Base-by-base conservation (phyloP, 805 yeast genomes). In the Hanseniaspora mollemarum region DNA sequence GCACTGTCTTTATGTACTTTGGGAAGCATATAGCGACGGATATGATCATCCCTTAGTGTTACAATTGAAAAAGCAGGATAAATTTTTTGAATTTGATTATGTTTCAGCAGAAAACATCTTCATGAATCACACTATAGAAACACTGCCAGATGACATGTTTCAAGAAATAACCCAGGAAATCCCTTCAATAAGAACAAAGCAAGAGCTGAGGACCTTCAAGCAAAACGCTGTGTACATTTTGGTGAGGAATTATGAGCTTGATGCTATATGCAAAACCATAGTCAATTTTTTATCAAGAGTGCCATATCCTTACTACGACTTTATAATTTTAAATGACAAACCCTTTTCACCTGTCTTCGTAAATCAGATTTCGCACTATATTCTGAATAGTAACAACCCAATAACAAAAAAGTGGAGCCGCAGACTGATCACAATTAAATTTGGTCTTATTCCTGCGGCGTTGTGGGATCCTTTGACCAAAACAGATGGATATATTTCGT, bases 291-390 rank as follows among this genome's bases (percentile, higher is more conserved):
- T 29, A 6, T 13, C 26, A 13, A 31, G 45, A 13, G 45, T 40
- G 2, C 18, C 33, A 5, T 29, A 31, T 26, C 32, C 46, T 15
- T 45, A 78, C 51, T 84, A 84, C 59, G 82, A 83, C 45, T 83
- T 88, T 87, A 81, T 84, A 4, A 83, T 84, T 60, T 62, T 84
- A 56, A 84, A 84, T 60, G 90, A 84, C 62, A 81, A 75, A 43
- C 81, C 80, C 3, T 83, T 84, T 61, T 72, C 74, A 25, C 72
- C 71, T 2, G 79, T 77, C 42, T 83, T 83, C 61, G 80, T 72
- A 29, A 74, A 72, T 28, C 75, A 76, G 18, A 80, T 87, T 1
- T 58, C 75, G 0, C 26, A 32, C 10, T 46, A 21, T 31, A 25
- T 39, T 22, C 18, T 32, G 2, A 38, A 22, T 10, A 31, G 43